These are phyloP conservation scores for Moesziomyces antarcticus DNA, from an alignment of 1,284 basidiomycete species.

Conservation along the genomic window DNA sequence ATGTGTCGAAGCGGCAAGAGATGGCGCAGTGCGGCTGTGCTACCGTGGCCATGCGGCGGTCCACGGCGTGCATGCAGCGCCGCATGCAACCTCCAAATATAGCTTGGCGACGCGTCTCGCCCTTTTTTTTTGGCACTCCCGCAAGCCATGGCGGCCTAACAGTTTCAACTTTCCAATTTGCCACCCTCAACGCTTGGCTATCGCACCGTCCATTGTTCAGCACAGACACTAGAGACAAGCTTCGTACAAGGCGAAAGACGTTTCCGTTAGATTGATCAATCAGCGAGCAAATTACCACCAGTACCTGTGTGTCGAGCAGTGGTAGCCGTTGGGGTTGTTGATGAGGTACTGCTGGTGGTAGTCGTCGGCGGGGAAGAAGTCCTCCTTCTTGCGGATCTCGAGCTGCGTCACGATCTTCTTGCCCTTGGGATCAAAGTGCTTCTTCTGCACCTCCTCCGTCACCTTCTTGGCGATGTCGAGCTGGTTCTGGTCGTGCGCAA, in stretches of 20 bases:
- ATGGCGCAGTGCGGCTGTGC: background rate
- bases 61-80: background rate
- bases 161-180: background rate
- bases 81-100: background rate
- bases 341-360: conserved; percentile 66
- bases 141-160: background rate
- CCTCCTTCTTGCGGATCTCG: conserved; percentile 38
- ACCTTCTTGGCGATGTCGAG: conserved; percentile 79
- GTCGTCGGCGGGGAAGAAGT: conserved; percentile 59
- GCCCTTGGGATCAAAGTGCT: conserved; percentile 77
- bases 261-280: background rate
- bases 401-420: conserved; percentile 78
- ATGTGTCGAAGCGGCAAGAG: background rate
- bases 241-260: background rate
- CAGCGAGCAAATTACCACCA: conserved; percentile 28
- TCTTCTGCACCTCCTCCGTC: conserved; percentile 84
- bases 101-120: background rate
- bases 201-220: too few species aligned
- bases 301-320: conserved; percentile 56
- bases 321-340: conserved; percentile 62
- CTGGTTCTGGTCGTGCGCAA: conserved; percentile 82
- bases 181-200: background rate
- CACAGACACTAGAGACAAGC: background rate
- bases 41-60: background rate
- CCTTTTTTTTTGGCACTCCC: background rate